A percentile compares a stretch with the other conserved stretches of the same genome.
phyloP scores from a whole-genome alignment of 2,329 filamentous ascomycete genomes.

The Phaeosphaeriaceae sp. region DNA sequence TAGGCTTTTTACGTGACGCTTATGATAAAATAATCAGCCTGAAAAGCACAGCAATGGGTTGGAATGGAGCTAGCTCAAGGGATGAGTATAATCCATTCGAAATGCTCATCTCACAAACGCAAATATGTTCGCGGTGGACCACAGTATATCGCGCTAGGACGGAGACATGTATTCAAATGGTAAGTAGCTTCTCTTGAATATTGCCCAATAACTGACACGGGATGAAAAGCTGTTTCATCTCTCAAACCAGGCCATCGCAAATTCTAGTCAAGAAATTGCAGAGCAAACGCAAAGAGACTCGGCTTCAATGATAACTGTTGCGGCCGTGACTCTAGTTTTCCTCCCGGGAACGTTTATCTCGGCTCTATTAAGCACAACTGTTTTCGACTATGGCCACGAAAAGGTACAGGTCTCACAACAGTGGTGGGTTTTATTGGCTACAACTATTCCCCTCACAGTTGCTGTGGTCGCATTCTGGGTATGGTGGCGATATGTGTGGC shows the following conservation, averaged over 20 bases:
- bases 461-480: constrained; percentile 21
- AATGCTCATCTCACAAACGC: constrained; percentile 21
- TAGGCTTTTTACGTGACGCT: constrained; percentile 22
- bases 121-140: constrained; percentile 28
- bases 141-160: constrained; percentile 26
- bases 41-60: too few relatives aligned
- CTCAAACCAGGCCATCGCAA: constrained; percentile 22
- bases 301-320: constrained; percentile 35
- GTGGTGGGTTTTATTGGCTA: constrained; percentile 25
- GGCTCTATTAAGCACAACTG: constrained; percentile 22
- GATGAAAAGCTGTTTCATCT: constrained; percentile 28
- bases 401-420: constrained; percentile 11
- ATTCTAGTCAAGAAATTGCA: constrained; percentile 25
- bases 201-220: constrained; percentile 1
- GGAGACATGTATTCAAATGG: constrained; percentile 28
- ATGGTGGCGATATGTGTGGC: too few relatives aligned
- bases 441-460: constrained; percentile 19
- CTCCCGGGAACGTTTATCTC: constrained; percentile 31
- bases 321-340: constrained; percentile 33
- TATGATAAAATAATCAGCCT: too few relatives aligned
- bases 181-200: constrained; percentile 6
- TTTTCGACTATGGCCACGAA: constrained; percentile 21
- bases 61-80: too few relatives aligned
- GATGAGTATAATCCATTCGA: too few relatives aligned
- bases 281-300: constrained; percentile 32